A percentile compares a stretch with the other conserved stretches of the same genome.
Conservation (phyloP, 495 filamentous ascomycete genomes). For the Penicillium pulvis region DNA sequence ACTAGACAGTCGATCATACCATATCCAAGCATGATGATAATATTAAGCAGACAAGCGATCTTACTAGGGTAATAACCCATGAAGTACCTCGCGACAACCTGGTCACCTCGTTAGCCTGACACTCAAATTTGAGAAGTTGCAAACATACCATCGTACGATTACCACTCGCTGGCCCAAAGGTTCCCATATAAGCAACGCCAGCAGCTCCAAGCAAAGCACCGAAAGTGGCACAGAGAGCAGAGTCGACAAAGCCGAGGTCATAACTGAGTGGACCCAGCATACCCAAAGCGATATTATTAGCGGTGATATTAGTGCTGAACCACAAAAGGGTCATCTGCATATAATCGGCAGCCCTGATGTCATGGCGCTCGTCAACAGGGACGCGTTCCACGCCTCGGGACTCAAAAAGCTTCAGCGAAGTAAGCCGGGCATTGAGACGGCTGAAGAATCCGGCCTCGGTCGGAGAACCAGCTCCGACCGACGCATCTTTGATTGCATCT, state of each 20-base stretch:
- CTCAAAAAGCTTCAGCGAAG: constrained; percentile 55
- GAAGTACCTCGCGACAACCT: constrained; percentile 65
- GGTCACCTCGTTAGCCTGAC: neutral
- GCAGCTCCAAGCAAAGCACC: constrained; percentile 56
- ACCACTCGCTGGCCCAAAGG: constrained; percentile 64
- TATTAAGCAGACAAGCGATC: constrained; percentile 62
- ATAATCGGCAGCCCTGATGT: constrained; percentile 27
- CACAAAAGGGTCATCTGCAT: constrained; percentile 62
- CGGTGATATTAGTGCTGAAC: constrained; percentile 64
- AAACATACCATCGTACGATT: constrained; percentile 62
- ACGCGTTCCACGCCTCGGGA: constrained; percentile 68
- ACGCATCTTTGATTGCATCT: neutral
- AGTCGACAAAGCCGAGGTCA: constrained; percentile 60
- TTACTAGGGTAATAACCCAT: constrained; percentile 76
- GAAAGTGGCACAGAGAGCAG: constrained; percentile 57
- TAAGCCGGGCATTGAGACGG: constrained; percentile 33
- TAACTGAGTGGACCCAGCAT: constrained; percentile 64
- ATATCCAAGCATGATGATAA: constrained; percentile 68
- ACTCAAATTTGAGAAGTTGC: neutral
- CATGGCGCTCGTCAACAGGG: constrained; percentile 46
- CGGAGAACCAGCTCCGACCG: neutral
- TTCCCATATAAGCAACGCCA: constrained; percentile 62
- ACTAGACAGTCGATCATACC: constrained; percentile 58
- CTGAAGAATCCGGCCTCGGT: constrained; percentile 9
- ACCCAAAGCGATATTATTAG: constrained; percentile 65